Conservation (phyloP, 768 basidiomycete genomes). For the Floccularia luteovirens region DNA sequence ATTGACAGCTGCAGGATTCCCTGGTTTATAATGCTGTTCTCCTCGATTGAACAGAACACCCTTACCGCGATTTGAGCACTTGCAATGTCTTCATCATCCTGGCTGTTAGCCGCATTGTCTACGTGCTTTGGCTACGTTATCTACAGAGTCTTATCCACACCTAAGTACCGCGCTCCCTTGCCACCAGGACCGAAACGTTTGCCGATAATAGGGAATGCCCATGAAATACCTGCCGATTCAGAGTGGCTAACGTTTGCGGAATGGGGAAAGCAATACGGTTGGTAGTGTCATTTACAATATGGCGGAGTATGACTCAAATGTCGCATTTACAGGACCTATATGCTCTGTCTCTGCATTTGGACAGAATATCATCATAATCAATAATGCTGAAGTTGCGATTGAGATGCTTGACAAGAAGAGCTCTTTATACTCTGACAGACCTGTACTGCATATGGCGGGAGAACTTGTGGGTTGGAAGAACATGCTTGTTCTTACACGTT, state of each 20-base stretch:
- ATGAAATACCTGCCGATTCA: neutral
- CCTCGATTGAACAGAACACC: too few species aligned
- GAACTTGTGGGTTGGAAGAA: conserved; percentile 54
- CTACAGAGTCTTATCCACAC: too few species aligned
- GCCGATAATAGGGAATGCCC: conserved; percentile 1
- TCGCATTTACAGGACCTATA: conserved; percentile 48
- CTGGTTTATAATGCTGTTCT: too few species aligned
- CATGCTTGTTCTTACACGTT: conserved; percentile 42
- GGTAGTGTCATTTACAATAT: too few species aligned
- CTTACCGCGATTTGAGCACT: too few species aligned
- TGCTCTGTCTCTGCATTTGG: conserved; percentile 53
- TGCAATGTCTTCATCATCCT: too few species aligned
- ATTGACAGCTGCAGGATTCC: too few species aligned
- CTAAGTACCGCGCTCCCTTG: too few species aligned
- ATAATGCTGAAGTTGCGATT: conserved; percentile 39
- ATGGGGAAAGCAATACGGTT: neutral
- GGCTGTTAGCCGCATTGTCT: too few species aligned
- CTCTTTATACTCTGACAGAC: conserved; percentile 61
- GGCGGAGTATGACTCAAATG: too few species aligned
- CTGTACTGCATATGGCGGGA: conserved; percentile 43
- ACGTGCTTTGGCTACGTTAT: too few species aligned
- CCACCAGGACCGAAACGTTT: neutral
- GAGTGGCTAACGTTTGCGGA: neutral
- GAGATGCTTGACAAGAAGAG: conserved; percentile 65
- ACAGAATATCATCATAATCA: conserved; percentile 49